Conservation (phyloP, 2,329 filamentous ascomycete genomes). For the Akanthomyces muscarius region DNA sequence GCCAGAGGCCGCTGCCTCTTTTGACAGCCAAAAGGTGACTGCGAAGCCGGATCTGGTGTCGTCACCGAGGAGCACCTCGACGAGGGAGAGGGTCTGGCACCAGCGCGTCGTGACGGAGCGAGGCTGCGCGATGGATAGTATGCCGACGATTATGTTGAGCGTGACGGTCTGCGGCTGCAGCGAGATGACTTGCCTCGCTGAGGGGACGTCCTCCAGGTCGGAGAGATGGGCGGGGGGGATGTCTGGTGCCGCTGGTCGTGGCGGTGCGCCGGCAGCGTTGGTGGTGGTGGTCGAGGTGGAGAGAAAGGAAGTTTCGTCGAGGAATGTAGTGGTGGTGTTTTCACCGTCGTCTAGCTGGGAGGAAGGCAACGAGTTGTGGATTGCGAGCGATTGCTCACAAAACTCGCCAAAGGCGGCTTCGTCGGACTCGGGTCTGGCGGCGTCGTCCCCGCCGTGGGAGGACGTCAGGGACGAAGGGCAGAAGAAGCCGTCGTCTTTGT, state of each 20-base stretch:
- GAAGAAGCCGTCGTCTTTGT: slow-evolving; percentile 39
- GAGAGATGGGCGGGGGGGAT: slow-evolving; percentile 33
- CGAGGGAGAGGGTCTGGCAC: slow-evolving; percentile 58
- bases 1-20: slow-evolving; percentile 29
- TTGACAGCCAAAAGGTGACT: slow-evolving; percentile 76
- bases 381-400: slow-evolving; percentile 71
- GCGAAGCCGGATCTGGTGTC: slow-evolving; percentile 77
- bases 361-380: slow-evolving; percentile 62
- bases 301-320: slow-evolving; percentile 35
- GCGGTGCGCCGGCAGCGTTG: slow-evolving; percentile 15
- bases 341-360: slow-evolving; percentile 47
- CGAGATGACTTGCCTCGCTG: slow-evolving; percentile 57
- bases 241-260: slow-evolving; percentile 23
- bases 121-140: slow-evolving; percentile 67
- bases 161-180: slow-evolving; percentile 79
- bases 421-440: slow-evolving; percentile 27
- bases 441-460: background rate
- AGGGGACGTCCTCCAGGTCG: slow-evolving; percentile 67
- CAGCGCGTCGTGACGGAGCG: slow-evolving; percentile 65
- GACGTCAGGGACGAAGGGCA: slow-evolving; percentile 31
- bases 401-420: slow-evolving; percentile 56
- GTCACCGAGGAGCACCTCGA: slow-evolving; percentile 80
- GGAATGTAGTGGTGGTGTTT: slow-evolving; percentile 28
- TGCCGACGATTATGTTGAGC: slow-evolving; percentile 73
- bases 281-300: slow-evolving; percentile 23